Percentiles rank a stretch among this genome's conserved stretches.
phyloP scores from a whole-genome alignment of 345 rosid genomes.

The Lenwebbia sp. region DNA sequence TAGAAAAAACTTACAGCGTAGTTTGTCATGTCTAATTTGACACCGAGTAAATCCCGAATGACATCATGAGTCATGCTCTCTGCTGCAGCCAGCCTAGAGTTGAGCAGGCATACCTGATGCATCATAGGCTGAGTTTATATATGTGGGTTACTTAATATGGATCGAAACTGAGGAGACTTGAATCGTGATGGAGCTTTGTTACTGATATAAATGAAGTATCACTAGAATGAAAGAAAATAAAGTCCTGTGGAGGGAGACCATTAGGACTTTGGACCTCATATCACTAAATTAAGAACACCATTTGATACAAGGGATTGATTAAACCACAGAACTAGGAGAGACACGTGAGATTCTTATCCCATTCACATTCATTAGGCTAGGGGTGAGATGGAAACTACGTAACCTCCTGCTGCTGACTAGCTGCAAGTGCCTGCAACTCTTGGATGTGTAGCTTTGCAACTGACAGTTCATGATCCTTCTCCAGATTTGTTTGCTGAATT shows the following conservation, averaged over 20 bases:
- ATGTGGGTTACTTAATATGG: not conserved
- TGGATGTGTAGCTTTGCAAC: constrained; percentile 48
- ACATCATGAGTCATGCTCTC: constrained; percentile 98
- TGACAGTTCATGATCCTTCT: constrained; percentile 77
- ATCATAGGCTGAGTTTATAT: constrained; percentile 4
- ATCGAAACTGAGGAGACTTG: not conserved
- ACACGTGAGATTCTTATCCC: not conserved
- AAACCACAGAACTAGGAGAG: not conserved
- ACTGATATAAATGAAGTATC: not conserved
- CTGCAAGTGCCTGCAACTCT: constrained; percentile 54
- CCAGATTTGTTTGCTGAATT: constrained; percentile 77
- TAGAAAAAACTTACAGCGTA: constrained; percentile 57
- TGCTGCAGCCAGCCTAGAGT: constrained; percentile 75
- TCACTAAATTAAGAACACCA: not conserved
- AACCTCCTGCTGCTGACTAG: constrained; percentile 76
- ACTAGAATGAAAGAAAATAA: not conserved
- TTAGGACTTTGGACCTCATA: not conserved
- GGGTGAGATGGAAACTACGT: not conserved
- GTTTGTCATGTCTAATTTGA: constrained; percentile 75
- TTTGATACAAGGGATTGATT: not conserved
- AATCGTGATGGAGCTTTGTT: not conserved
- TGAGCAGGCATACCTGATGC: constrained; percentile 61
- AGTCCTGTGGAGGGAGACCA: not conserved
- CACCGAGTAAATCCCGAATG: constrained; percentile 86
- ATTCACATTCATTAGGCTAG: not conserved